Conservation (phyloP, 257 asterid genomes). For the Parsonsia alboflavescens region DNA sequence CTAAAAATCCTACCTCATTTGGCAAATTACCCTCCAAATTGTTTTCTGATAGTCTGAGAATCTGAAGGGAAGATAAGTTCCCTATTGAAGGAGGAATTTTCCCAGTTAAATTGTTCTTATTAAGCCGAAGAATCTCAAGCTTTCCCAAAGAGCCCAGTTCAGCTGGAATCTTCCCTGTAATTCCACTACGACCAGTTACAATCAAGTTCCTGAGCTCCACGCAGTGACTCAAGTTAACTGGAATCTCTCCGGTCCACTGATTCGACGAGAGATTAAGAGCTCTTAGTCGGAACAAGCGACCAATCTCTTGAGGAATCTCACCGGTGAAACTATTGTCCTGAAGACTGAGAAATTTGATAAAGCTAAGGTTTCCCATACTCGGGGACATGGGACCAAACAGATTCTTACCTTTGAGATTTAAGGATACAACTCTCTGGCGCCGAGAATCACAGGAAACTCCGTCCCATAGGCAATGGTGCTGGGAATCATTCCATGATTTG, state of each 20-base stretch:
- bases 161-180: constrained; percentile 18
- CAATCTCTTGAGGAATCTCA: constrained; percentile 26
- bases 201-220: constrained; percentile 14
- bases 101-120: neutral
- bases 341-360: constrained; percentile 19
- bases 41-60: neutral
- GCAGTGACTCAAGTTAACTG: constrained; percentile 22
- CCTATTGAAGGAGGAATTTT: neutral
- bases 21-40: neutral
- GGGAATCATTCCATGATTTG: constrained; percentile 1
- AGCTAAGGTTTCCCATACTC: constrained; percentile 35
- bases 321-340: constrained; percentile 23
- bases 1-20: neutral
- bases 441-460: constrained; percentile 17
- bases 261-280: constrained; percentile 20
- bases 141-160: constrained; percentile 23
- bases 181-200: constrained; percentile 15
- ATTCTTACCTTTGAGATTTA: constrained; percentile 16
- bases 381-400: constrained; percentile 31
- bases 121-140: constrained; percentile 15
- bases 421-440: too few relatives aligned
- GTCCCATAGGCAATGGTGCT: constrained; percentile 20
- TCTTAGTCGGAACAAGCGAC: too few relatives aligned
- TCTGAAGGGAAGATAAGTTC: neutral
- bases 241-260: constrained; percentile 27